These are phyloP conservation scores for Fistulifera solaris DNA, from an alignment of 108 stramenopile species.

Conservation along the genomic window DNA sequence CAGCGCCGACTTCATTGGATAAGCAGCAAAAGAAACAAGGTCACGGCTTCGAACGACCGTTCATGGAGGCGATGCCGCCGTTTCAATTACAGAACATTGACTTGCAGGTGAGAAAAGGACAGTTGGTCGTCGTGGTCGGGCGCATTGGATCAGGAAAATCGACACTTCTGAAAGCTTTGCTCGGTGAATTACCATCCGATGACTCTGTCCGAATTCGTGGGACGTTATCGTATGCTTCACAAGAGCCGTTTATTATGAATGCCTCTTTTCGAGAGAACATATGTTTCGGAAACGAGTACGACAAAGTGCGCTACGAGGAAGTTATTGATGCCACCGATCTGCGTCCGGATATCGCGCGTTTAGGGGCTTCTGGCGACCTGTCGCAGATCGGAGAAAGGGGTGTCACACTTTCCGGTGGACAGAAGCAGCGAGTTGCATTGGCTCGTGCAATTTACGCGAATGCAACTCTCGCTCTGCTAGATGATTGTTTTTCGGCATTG, in stretches of 20 bases:
- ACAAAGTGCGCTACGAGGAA: constrained; percentile 68
- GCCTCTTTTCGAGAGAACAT: constrained; percentile 91
- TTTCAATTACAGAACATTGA: neutral
- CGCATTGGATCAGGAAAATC: constrained; percentile 86
- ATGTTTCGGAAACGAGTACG: constrained; percentile 72
- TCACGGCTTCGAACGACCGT: too few species aligned
- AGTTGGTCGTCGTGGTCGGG: constrained; percentile 55
- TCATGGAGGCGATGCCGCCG: too few species aligned
- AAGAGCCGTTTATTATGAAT: constrained; percentile 92
- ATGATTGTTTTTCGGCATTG: constrained; percentile 89
- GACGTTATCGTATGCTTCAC: constrained; percentile 76
- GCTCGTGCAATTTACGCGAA: constrained; percentile 79
- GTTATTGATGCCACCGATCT: constrained; percentile 82
- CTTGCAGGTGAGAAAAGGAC: constrained; percentile 21
- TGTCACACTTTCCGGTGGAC: constrained; percentile 78
- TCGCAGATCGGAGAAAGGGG: constrained; percentile 92
- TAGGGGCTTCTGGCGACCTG: constrained; percentile 45
- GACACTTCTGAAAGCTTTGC: constrained; percentile 60
- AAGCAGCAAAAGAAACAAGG: too few species aligned
- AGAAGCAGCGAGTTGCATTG: constrained; percentile 66
- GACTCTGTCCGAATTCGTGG: constrained; percentile 25
- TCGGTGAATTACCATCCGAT: constrained; percentile 56
- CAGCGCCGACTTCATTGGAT: too few species aligned
- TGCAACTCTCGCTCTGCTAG: constrained; percentile 64
- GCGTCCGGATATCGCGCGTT: constrained; percentile 49